These are phyloP conservation scores for Aquilaria agallochum DNA, from an alignment of 441 rosid genomes.

Conservation along the genomic window DNA sequence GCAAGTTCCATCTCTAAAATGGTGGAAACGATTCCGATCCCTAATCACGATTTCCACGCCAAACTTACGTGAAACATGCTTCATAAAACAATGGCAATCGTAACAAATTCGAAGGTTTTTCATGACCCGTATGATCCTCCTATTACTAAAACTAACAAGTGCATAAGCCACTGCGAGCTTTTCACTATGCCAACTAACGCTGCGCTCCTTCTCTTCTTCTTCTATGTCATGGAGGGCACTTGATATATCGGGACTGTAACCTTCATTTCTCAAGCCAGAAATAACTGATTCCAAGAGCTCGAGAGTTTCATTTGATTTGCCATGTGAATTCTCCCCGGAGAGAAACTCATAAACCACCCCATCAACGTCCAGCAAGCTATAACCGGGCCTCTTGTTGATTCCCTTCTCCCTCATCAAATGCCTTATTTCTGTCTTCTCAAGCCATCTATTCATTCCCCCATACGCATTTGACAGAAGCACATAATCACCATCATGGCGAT, in stretches of 20 bases:
- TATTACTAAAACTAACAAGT: conserved; percentile 15
- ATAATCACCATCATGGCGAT: conserved; percentile 36
- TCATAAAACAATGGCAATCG: conserved; percentile 33
- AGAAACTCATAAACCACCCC: conserved; percentile 26
- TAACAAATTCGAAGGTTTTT: conserved; percentile 31
- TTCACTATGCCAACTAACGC: conserved; percentile 34
- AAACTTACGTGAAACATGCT: conserved; percentile 26
- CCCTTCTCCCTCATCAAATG: conserved; percentile 25
- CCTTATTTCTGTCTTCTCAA: conserved; percentile 26
- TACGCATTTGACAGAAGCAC: conserved; percentile 40
- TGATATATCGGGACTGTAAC: conserved; percentile 29
- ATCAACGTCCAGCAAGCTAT: conserved; percentile 23
- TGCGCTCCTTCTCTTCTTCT: conserved; percentile 39
- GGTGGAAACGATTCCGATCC: conserved; percentile 37
- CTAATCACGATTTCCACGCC: conserved; percentile 24
- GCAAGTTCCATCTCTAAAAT: conserved; percentile 31
- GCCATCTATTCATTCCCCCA: conserved; percentile 31
- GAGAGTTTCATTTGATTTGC: conserved; percentile 18
- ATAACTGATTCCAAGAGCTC: conserved; percentile 20
- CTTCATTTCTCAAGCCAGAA: conserved; percentile 28
- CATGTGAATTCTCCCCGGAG: conserved; percentile 34
- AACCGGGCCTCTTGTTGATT: conserved; percentile 29
- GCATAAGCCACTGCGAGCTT: conserved; percentile 36
- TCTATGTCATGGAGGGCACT: conserved; percentile 40
- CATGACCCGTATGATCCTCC: conserved; percentile 23